A percentile compares a stretch with the other conserved stretches of the same genome.
These are phyloP conservation scores for Scleroderma citrinum DNA, from an alignment of 768 basidiomycete genomes.

Conservation along the genomic window DNA sequence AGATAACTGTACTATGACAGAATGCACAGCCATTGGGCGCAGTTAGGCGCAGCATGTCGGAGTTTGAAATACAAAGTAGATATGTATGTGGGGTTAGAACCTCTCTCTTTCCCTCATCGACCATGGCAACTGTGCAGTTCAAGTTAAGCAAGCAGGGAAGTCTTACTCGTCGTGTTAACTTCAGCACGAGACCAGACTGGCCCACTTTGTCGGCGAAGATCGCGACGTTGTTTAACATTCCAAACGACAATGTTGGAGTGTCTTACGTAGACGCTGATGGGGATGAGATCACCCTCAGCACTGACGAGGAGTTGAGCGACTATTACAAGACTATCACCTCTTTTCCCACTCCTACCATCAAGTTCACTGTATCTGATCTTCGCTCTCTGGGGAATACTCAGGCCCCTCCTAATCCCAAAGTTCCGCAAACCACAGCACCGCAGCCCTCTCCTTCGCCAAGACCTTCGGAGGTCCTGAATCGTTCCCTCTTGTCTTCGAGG, in stretches of 20 bases:
- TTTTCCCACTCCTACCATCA: constrained; percentile 32
- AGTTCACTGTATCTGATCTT: constrained; percentile 62
- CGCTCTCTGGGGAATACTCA: constrained; percentile 28
- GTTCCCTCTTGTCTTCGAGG: constrained; percentile 40
- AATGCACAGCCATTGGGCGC: background rate
- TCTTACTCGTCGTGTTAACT: constrained; percentile 55
- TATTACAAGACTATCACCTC: constrained; percentile 43
- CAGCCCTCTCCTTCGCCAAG: constrained; percentile 44
- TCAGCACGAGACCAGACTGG: constrained; percentile 52
- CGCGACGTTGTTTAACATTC: constrained; percentile 47
- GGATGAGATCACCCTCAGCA: constrained; percentile 73
- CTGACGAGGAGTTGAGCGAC: constrained; percentile 73
- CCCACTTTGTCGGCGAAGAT: constrained; percentile 49
- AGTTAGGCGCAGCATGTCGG: constrained; percentile 33
- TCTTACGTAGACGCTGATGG: constrained; percentile 69
- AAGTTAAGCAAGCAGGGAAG: constrained; percentile 57
- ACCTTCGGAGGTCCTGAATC: constrained; percentile 50
- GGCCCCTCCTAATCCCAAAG: constrained; percentile 28
- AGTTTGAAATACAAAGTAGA: constrained; percentile 34
- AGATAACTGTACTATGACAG: background rate
- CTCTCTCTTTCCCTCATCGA: constrained; percentile 14
- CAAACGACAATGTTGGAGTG: constrained; percentile 53
- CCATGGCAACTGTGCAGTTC: constrained; percentile 47
- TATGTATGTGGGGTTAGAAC: too few species aligned
- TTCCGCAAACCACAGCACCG: constrained; percentile 19